Conservation (phyloP, 2,329 filamentous ascomycete species). For the Diaporthe sp. region DNA sequence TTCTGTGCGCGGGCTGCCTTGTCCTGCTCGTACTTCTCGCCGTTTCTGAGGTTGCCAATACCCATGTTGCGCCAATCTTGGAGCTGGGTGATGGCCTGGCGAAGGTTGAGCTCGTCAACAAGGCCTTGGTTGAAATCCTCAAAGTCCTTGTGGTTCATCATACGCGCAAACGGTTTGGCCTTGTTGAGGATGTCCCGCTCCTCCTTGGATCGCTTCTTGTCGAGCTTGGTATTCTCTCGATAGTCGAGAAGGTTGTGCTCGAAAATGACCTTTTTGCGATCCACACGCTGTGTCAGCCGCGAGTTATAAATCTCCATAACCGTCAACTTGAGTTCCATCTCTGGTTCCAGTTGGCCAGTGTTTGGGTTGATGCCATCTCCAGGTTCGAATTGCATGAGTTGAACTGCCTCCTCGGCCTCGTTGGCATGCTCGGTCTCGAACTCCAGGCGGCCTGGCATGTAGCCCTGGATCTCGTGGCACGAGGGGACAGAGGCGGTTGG, state of each 20-base stretch:
- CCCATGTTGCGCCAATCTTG: constrained; percentile 93
- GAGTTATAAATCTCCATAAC: constrained; percentile 99
- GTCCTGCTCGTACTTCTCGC: constrained; percentile 93
- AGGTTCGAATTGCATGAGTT: constrained; percentile 98
- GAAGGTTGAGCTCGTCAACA: constrained; percentile 90
- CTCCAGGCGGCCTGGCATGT: constrained; percentile 97
- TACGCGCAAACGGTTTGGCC: constrained; percentile 93
- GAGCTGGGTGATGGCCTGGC: constrained; percentile 89
- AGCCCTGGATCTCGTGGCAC: constrained; percentile 98
- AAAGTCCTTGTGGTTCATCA: constrained; percentile 96
- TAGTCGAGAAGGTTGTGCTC: constrained; percentile 96
- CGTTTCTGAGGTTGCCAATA: constrained; percentile 86
- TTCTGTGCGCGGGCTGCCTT: constrained; percentile 83
- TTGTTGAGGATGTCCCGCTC: constrained; percentile 93
- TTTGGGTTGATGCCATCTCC: constrained; percentile 90
- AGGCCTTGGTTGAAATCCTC: constrained; percentile 87
- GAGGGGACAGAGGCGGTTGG: constrained; percentile 95
- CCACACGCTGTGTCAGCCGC: constrained; percentile 88
- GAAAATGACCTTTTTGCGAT: constrained; percentile 96
- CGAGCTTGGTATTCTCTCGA: constrained; percentile 86
- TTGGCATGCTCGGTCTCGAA: constrained; percentile 99
- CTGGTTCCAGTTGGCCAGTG: constrained; percentile 90
- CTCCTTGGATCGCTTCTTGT: constrained; percentile 97
- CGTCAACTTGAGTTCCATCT: constrained; percentile 97
- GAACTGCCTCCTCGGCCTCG: constrained; percentile 97